These are phyloP conservation scores for Papiliotrema flavescens DNA, from an alignment of 1,284 basidiomycete genomes.

Conservation along the genomic window DNA sequence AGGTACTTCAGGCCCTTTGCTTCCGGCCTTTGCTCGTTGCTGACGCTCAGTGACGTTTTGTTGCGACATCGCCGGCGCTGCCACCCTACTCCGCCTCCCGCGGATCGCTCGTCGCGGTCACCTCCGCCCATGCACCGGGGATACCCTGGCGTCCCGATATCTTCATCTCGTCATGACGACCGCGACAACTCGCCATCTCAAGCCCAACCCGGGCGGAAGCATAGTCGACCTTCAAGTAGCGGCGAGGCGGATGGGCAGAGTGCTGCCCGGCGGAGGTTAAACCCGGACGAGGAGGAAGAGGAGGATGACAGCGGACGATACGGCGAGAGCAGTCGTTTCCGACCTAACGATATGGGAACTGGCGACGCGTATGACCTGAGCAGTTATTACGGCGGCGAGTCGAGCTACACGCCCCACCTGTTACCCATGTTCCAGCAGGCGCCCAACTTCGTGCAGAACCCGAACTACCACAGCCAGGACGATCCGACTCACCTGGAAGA, in stretches of 20 bases:
- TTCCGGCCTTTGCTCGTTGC: not conserved
- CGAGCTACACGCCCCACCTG: slow-evolving; percentile 37
- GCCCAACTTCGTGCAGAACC: slow-evolving; percentile 3
- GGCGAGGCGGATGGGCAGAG: slow-evolving; percentile 6
- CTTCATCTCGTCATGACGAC: slow-evolving; percentile 39
- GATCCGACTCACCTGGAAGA: slow-evolving; percentile 47
- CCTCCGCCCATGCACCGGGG: slow-evolving; percentile 31
- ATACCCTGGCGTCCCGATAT: slow-evolving; percentile 41
- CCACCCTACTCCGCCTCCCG: slow-evolving; percentile 46
- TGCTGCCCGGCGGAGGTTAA: slow-evolving; percentile 5
- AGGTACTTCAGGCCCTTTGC: slow-evolving; percentile 31
- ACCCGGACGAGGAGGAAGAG: slow-evolving; percentile 19
- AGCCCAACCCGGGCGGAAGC: slow-evolving; percentile 22
- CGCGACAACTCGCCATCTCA: slow-evolving; percentile 31
- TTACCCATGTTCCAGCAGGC: slow-evolving; percentile 40
- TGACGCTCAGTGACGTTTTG: slow-evolving; percentile 43
- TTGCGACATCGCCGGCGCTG: slow-evolving; percentile 49
- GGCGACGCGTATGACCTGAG: slow-evolving; percentile 33
- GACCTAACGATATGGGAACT: slow-evolving; percentile 35
- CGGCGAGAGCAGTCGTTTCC: slow-evolving; percentile 28
- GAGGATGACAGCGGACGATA: slow-evolving; percentile 33
- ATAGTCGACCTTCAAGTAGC: slow-evolving; percentile 16
- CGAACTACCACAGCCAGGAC: slow-evolving; percentile 28
- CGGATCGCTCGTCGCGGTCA: slow-evolving; percentile 36
- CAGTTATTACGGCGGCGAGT: slow-evolving; percentile 27